Evolutionary conservation across 2,329 filamentous ascomycete genomes (phyloP).

Genomic region (Penicillium sp.): DNA sequence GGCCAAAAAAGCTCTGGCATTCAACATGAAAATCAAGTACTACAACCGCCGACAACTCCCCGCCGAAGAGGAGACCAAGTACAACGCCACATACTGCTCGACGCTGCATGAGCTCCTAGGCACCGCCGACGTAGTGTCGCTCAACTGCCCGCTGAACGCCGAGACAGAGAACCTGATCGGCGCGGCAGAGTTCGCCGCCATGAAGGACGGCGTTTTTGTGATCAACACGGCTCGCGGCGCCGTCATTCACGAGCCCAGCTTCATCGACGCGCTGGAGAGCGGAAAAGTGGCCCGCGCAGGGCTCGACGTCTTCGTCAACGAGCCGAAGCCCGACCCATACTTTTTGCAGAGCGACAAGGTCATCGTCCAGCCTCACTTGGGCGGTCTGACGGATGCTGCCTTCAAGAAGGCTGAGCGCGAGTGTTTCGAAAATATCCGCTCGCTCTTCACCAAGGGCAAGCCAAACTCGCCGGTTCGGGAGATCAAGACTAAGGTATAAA

Average conservation of each 20-base stretch:
- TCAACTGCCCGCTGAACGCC: conserved; percentile 70
- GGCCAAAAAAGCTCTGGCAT: conserved; percentile 13
- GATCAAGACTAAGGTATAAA: not conserved
- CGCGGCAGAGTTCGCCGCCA: conserved; percentile 59
- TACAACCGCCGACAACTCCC: conserved; percentile 43
- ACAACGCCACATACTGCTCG: conserved; percentile 34
- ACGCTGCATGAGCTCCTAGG: conserved; percentile 61
- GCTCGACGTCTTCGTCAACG: conserved; percentile 8
- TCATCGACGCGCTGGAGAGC: conserved; percentile 62
- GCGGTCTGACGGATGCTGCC: conserved; percentile 5
- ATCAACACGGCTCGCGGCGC: conserved; percentile 73
- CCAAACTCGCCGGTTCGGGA: conserved; percentile 9
- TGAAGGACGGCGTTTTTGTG: conserved; percentile 71
- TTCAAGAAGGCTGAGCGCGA: conserved; percentile 8
- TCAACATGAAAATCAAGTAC: conserved; percentile 26
- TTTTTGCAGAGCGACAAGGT: conserved; percentile 12
- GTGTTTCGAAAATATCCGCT: conserved; percentile 11
- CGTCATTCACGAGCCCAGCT: conserved; percentile 69
- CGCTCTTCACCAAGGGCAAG: conserved; percentile 5
- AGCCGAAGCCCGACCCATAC: conserved; percentile 3
- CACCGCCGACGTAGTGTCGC: conserved; percentile 65
- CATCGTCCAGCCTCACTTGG: conserved; percentile 10
- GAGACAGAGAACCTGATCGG: conserved; percentile 68
- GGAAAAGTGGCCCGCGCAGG: conserved; percentile 26
- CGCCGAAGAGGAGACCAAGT: conserved; percentile 34